Conservation (phyloP, 768 basidiomycete species). For the Boletus eberwhitei region DNA sequence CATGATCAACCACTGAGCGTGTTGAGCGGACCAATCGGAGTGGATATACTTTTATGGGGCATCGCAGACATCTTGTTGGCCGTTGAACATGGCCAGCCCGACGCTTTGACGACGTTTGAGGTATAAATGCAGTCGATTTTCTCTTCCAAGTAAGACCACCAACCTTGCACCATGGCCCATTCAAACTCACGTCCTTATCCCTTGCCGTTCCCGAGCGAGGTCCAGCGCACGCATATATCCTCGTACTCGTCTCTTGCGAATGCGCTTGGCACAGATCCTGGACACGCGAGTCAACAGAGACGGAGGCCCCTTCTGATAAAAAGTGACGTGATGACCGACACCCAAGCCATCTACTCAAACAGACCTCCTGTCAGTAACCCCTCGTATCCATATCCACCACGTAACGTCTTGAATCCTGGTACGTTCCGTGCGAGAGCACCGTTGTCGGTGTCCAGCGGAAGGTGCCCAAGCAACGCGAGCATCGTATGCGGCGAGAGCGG, state of each 20-base stretch:
- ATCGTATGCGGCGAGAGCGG: background rate
- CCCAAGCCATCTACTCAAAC: slow-evolving; percentile 16
- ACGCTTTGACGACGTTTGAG: slow-evolving; percentile 17
- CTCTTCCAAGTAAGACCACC: background rate
- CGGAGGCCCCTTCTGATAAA: background rate
- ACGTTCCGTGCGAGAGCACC: slow-evolving; percentile 14
- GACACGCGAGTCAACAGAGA: slow-evolving; percentile 6
- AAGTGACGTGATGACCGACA: slow-evolving; percentile 5
- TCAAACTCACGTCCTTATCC: slow-evolving; percentile 15
- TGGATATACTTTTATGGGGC: background rate
- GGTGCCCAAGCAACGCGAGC: background rate
- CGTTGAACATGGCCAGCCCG: background rate
- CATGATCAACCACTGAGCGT: background rate
- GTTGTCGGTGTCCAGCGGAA: slow-evolving; percentile 6
- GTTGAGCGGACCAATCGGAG: background rate
- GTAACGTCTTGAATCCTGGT: slow-evolving; percentile 27
- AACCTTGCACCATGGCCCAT: slow-evolving; percentile 17
- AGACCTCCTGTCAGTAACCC: slow-evolving; percentile 17
- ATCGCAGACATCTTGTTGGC: slow-evolving; percentile 1
- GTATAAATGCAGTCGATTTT: slow-evolving; percentile 19
- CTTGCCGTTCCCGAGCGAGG: slow-evolving; percentile 18
- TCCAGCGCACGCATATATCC: slow-evolving; percentile 14
- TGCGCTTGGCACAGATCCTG: slow-evolving; percentile 18
- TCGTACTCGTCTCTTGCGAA: slow-evolving; percentile 26
- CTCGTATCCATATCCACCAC: slow-evolving; percentile 29